Evolutionary conservation across 495 filamentous ascomycete genomes (phyloP).

Genomic region (Penicillium atrosanguineum): DNA sequence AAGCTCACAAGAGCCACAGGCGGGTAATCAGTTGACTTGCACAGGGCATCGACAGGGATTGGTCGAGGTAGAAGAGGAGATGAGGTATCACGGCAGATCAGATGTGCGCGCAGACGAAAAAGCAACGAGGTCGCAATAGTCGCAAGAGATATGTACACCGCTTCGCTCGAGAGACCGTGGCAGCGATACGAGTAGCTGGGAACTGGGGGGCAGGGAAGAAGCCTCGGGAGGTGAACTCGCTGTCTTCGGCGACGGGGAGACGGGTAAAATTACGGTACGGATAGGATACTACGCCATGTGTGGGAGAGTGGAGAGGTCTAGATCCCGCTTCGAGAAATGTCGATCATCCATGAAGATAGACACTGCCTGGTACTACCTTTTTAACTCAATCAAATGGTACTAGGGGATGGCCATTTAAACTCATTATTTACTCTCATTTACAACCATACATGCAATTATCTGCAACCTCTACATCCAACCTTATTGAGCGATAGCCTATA

Average conservation of each 20-base stretch:
- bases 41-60: conserved; percentile 31
- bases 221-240: conserved; percentile 10
- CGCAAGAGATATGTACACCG: conserved; percentile 19
- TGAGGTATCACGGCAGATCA: conserved; percentile 28
- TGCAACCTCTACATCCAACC: not conserved
- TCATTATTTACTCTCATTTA: no score
- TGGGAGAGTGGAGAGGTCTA: not conserved
- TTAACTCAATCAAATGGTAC: no score
- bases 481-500: not conserved
- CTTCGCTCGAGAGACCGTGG: conserved; percentile 11
- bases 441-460: not conserved
- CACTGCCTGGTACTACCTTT: no score
- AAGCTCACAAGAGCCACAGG: conserved; percentile 15
- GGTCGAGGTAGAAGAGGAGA: conserved; percentile 25
- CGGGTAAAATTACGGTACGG: conserved; percentile 22
- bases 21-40: conserved; percentile 23
- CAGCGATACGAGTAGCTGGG: not conserved
- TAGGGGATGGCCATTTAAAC: no score
- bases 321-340: not conserved
- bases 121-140: conserved; percentile 23
- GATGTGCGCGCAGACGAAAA: conserved; percentile 29
- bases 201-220: not conserved
- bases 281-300: not conserved
- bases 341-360: not conserved
- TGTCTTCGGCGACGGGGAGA: conserved; percentile 24